These are phyloP conservation scores for Phalaenopsis hybrid DNA, from an alignment of 116 monocot species.

Conservation along the genomic window DNA sequence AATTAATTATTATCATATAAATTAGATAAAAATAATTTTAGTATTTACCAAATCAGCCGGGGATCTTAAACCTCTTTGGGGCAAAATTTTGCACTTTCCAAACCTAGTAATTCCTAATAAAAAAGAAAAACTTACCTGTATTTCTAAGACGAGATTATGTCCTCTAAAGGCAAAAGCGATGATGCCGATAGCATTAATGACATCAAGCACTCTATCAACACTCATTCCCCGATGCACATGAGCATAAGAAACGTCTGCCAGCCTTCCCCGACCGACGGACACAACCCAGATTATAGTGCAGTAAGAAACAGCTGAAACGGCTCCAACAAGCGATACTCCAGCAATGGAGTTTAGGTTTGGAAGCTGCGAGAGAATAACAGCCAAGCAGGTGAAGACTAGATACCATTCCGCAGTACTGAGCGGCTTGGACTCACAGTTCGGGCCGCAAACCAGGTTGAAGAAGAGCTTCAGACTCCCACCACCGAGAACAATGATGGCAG, in stretches of 20 bases:
- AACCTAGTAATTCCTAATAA: background rate
- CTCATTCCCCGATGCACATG: constrained; percentile 15
- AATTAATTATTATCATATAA: no score
- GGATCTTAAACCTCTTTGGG: no score
- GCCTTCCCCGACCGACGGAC: constrained; percentile 49
- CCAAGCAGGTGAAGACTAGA: constrained; percentile 71
- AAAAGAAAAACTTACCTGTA: constrained; percentile 39
- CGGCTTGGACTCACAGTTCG: constrained; percentile 35
- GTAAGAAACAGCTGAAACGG: constrained; percentile 58
- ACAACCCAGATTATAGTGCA: constrained; percentile 73
- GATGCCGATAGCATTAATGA: constrained; percentile 74
- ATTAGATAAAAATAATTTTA: no score
- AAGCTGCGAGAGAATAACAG: constrained; percentile 61
- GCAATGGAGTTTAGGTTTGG: constrained; percentile 94
- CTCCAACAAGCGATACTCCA: constrained; percentile 67
- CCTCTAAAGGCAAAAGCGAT: constrained; percentile 86
- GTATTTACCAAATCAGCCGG: no score
- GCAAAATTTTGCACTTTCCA: no score
- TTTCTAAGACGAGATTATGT: constrained; percentile 76
- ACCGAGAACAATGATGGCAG: constrained; percentile 60
- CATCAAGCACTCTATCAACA: constrained; percentile 17
- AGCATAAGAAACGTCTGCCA: constrained; percentile 33
- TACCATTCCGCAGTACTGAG: constrained; percentile 83
- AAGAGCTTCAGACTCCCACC: constrained; percentile 80
- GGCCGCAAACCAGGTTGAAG: constrained; percentile 56